Conservation (phyloP, 176 grass and related monocot genomes). For the Pontederia paniculata region DNA sequence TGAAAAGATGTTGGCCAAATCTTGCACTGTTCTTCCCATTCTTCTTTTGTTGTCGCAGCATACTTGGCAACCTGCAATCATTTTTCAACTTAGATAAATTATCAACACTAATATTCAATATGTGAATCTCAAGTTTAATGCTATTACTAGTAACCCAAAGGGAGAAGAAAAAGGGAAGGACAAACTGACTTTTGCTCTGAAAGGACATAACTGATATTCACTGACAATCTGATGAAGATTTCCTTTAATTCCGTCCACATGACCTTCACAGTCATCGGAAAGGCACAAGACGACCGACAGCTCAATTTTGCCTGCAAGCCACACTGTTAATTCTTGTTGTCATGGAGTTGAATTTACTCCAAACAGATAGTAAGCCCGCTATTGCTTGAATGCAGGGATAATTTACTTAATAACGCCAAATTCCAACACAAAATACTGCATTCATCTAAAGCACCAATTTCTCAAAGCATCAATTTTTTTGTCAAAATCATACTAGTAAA, state of each 20-base stretch:
- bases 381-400: not conserved
- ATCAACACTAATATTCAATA: not conserved
- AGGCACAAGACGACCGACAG: conserved; percentile 71
- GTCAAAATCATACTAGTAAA: not conserved
- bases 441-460: too few species aligned
- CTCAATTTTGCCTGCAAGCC: conserved; percentile 42
- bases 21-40: conserved; percentile 90
- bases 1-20: conserved; percentile 98
- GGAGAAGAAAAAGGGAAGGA: conserved; percentile 2
- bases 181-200: conserved; percentile 52
- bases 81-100: conserved; percentile 19
- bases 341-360: too few species aligned
- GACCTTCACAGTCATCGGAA: conserved; percentile 38
- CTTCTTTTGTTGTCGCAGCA: conserved; percentile 69
- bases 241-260: conserved; percentile 29
- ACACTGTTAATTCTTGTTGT: too few species aligned
- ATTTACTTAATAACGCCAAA: not conserved
- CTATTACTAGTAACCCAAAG: not conserved
- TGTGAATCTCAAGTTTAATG: not conserved
- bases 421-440: not conserved
- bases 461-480: not conserved
- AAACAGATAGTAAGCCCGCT: not conserved
- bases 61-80: conserved; percentile 56
- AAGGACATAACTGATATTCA: conserved; percentile 41
- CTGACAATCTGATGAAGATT: conserved; percentile 48